phyloP scores from a whole-genome alignment of 169 alveolate species.

The Eimeria tenella region DNA sequence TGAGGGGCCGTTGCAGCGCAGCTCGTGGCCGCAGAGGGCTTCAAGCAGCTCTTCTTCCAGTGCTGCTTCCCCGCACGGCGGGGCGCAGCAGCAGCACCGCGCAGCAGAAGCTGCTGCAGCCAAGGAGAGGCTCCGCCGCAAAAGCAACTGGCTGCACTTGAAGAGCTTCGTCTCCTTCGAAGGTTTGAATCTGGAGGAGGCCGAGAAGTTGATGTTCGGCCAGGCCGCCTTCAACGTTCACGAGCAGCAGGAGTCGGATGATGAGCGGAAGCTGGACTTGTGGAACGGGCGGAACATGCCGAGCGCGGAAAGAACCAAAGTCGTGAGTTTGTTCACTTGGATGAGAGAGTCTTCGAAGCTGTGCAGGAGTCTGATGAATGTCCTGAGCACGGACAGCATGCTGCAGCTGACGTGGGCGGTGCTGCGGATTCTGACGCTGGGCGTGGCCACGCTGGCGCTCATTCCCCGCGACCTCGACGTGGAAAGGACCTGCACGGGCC shows the following conservation, averaged over 20 bases:
- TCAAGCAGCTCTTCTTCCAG: too few species aligned
- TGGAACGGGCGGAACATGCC: background rate
- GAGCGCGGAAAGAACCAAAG: background rate
- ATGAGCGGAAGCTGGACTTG: background rate
- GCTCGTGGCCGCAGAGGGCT: too few species aligned
- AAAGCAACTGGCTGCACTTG: too few species aligned
- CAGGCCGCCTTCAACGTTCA: too few species aligned
- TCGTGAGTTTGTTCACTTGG: background rate
- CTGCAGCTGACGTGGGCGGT: background rate
- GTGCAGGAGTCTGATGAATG: background rate
- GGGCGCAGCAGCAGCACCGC: too few species aligned
- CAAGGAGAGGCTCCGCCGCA: too few species aligned
- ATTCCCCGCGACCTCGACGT: background rate
- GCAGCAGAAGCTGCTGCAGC: too few species aligned
- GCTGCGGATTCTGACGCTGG: background rate
- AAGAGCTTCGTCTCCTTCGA: too few species aligned
- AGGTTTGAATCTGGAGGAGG: too few species aligned
- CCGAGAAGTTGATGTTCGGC: too few species aligned
- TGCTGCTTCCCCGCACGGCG: too few species aligned
- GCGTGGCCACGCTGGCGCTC: background rate
- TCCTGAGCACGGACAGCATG: background rate
- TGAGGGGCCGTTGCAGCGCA: too few species aligned
- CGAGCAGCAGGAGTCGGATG: background rate
- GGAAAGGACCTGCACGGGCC: background rate
- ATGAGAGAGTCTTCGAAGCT: background rate